These are phyloP conservation scores for Chamaecrista fasciculata DNA, from an alignment of 306 rosid genomes.

Conservation along the genomic window DNA sequence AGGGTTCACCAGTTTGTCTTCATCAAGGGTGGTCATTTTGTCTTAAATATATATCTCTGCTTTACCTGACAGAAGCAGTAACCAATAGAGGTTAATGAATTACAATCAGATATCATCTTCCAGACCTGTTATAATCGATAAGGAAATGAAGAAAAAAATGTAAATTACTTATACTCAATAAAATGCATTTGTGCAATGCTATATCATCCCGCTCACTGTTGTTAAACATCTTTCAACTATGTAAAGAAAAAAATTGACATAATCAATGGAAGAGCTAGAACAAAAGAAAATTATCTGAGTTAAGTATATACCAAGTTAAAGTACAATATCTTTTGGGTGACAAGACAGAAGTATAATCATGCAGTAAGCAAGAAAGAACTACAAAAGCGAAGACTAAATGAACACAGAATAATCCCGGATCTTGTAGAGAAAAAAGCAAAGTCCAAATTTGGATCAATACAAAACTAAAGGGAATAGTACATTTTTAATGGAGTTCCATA, in stretches of 20 bases:
- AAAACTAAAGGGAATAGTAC: not conserved
- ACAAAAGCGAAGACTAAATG: not conserved
- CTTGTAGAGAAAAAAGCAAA: not conserved
- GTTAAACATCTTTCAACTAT: not conserved
- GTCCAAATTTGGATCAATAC: constrained; percentile 1
- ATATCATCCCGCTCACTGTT: not conserved
- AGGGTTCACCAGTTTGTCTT: constrained; percentile 37
- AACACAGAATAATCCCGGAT: not conserved
- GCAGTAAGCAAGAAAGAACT: too few relatives aligned
- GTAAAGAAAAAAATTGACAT: not conserved
- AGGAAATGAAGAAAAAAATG: constrained; percentile 1
- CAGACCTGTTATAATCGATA: not conserved
- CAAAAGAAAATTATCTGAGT: not conserved
- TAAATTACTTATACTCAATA: constrained; percentile 8
- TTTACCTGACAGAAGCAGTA: constrained; percentile 18
- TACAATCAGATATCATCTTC: not conserved
- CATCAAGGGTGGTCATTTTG: constrained; percentile 49
- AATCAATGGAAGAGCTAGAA: not conserved
- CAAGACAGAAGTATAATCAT: too few relatives aligned
- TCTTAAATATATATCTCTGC: constrained; percentile 40
- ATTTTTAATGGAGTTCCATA: not conserved
- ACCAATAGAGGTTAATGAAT: not conserved
- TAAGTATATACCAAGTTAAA: not conserved
- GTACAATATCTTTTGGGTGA: too few relatives aligned
- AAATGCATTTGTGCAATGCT: not conserved